Percentiles rank a stretch among this genome's conserved stretches.
Evolutionary conservation across 2,329 filamentous ascomycete species (phyloP).

Genomic region (Penicillium nordicum): DNA sequence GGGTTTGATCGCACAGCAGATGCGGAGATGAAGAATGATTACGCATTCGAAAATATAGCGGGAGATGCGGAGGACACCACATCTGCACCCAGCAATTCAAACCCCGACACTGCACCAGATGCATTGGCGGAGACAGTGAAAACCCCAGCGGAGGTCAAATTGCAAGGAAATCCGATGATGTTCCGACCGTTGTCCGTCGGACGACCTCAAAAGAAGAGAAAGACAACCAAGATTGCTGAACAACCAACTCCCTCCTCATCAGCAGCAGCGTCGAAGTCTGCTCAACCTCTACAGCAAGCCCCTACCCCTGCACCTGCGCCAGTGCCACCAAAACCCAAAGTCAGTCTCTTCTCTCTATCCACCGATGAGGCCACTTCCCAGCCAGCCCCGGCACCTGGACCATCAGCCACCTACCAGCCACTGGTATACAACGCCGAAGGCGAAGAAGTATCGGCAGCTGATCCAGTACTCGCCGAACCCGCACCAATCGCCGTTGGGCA

Average conservation of each 20-base stretch:
- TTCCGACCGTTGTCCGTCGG: conserved; percentile 86
- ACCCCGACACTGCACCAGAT: conserved; percentile 5
- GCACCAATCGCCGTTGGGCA: conserved; percentile 3
- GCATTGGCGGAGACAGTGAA: conserved; percentile 7
- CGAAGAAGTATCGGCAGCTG: conserved; percentile 21
- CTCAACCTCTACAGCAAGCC: conserved; percentile 14
- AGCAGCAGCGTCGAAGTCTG: conserved; percentile 11
- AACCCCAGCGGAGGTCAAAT: conserved; percentile 41
- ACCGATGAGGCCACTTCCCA: conserved; percentile 23
- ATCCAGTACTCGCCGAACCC: conserved; percentile 11
- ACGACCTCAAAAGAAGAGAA: conserved; percentile 69
- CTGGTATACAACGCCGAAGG: conserved; percentile 38
- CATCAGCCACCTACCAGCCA: conserved; percentile 36
- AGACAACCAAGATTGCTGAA: conserved; percentile 36
- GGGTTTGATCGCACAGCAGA: conserved; percentile 68
- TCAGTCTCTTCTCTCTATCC: conserved; percentile 45
- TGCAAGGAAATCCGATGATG: conserved; percentile 75
- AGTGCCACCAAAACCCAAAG: conserved; percentile 39
- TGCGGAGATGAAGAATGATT: conserved; percentile 34
- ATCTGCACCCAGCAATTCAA: conserved; percentile 26
- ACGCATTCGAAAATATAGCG: conserved; percentile 28
- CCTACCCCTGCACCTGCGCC: conserved; percentile 14
- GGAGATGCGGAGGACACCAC: conserved; percentile 32
- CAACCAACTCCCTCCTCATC: conserved; percentile 17
- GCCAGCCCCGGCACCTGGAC: conserved; percentile 4